These are phyloP conservation scores for Linanthus parryae DNA, from an alignment of 148 eudicot species.

Conservation along the genomic window DNA sequence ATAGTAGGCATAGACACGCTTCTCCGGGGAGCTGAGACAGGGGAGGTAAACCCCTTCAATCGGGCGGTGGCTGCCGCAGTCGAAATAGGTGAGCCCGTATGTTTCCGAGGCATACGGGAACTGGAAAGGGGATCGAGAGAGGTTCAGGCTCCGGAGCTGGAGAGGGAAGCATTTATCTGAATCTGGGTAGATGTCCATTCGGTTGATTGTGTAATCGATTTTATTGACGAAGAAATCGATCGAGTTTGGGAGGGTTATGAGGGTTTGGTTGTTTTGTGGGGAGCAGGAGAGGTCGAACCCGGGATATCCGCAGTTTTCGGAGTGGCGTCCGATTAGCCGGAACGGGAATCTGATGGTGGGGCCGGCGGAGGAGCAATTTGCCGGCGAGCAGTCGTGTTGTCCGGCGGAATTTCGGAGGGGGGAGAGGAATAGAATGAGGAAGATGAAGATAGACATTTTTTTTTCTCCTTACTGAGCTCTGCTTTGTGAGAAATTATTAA, in stretches of 20 bases:
- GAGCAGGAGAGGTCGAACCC: constrained; percentile 17
- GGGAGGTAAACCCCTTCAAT: not conserved
- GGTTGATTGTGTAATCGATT: not conserved
- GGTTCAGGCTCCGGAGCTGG: not conserved
- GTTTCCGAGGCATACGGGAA: not conserved
- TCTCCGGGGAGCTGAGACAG: not conserved
- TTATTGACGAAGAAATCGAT: not conserved
- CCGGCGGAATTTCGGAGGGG: not conserved
- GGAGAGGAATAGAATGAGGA: too few species aligned
- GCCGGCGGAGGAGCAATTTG: constrained; percentile 14
- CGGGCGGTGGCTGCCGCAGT: not conserved
- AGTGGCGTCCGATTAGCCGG: constrained; percentile 7
- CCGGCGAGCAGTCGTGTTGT: not conserved
- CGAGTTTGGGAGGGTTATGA: constrained; percentile 1
- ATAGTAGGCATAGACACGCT: not conserved
- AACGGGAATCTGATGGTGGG: constrained; percentile 25
- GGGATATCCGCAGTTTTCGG: constrained; percentile 14
- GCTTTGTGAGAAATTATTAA: too few species aligned
- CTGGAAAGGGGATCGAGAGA: not conserved
- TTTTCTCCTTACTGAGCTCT: too few species aligned
- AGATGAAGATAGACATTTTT: too few species aligned
- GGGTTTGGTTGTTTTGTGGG: constrained; percentile 1
- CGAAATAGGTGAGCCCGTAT: not conserved
- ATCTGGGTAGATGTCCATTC: not conserved
- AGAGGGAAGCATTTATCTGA: not conserved